Conservation (phyloP, 352 stramenopile species). For the Globisporangium nagaii region DNA sequence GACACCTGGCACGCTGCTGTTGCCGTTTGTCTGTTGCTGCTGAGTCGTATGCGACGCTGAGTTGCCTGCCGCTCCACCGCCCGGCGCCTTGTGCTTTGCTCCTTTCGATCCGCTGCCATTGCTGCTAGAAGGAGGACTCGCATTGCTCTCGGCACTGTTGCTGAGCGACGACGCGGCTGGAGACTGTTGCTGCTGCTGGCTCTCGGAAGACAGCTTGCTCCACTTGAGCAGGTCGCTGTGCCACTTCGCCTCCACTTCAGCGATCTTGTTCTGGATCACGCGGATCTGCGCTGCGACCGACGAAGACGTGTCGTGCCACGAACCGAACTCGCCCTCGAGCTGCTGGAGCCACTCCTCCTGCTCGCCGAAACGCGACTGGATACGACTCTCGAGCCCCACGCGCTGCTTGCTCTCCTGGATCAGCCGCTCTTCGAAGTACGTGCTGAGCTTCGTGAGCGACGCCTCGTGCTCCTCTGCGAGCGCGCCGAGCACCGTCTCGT, state of each 20-base stretch:
- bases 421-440: constrained; percentile 60
- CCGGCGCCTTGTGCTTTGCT: constrained; percentile 9
- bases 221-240: constrained; percentile 21
- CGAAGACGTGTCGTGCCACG: constrained; percentile 38
- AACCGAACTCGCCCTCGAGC: constrained; percentile 61
- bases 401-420: constrained; percentile 59
- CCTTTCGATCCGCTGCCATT: neutral
- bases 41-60: neutral
- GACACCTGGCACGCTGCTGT: neutral
- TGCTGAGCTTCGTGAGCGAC: constrained; percentile 56
- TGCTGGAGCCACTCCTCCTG: constrained; percentile 82
- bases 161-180: neutral
- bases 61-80: no score
- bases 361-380: constrained; percentile 48
- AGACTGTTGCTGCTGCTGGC: neutral
- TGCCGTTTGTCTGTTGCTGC: neutral
- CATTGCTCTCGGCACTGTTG: neutral
- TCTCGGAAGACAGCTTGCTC: constrained; percentile 15
- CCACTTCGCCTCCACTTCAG: constrained; percentile 23
- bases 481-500: constrained; percentile 43
- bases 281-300: constrained; percentile 26
- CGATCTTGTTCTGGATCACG: constrained; percentile 22
- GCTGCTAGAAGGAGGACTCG: constrained; percentile 7
- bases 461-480: constrained; percentile 69
- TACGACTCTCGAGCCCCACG: constrained; percentile 47